These are phyloP conservation scores for Aspergillus diversus DNA, from an alignment of 495 filamentous ascomycete species.

Conservation along the genomic window DNA sequence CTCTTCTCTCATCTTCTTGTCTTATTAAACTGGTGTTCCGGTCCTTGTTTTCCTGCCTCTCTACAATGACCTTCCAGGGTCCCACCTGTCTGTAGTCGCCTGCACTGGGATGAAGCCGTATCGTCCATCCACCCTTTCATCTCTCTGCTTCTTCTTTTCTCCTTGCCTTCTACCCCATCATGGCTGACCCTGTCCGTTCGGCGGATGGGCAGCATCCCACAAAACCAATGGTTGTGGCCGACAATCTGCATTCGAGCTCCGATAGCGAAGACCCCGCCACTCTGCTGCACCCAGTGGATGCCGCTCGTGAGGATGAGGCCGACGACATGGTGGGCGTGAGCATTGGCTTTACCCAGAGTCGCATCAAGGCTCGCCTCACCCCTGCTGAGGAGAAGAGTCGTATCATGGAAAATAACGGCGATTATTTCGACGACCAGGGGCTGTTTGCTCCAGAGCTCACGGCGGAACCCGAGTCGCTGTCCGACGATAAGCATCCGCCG, in stretches of 20 bases:
- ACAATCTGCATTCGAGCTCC: constrained; percentile 32
- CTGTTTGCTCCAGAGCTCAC: constrained; percentile 39
- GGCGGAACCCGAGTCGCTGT: constrained; percentile 38
- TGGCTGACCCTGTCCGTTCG: constrained; percentile 1
- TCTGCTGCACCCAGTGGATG: constrained; percentile 20
- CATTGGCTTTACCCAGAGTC: constrained; percentile 71
- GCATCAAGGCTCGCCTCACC: constrained; percentile 70
- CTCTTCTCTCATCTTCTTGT: constrained; percentile 8
- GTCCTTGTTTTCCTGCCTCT: too few species aligned
- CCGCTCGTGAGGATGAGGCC: constrained; percentile 43
- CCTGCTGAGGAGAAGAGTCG: constrained; percentile 76
- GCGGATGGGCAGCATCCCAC: constrained; percentile 3
- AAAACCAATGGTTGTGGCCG: background rate
- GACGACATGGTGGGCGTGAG: constrained; percentile 77
- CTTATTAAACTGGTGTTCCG: background rate
- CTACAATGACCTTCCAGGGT: too few species aligned
- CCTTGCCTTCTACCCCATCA: background rate
- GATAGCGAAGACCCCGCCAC: constrained; percentile 40
- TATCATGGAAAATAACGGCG: constrained; percentile 61
- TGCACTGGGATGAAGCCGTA: constrained; percentile 1
- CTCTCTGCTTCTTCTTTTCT: background rate
- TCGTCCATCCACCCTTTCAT: background rate
- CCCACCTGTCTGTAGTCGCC: background rate
- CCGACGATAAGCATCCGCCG: constrained; percentile 9
- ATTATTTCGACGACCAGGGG: constrained; percentile 55